Conservation (phyloP, 2,329 filamentous ascomycete genomes). For the Apiospora malaysiana region DNA sequence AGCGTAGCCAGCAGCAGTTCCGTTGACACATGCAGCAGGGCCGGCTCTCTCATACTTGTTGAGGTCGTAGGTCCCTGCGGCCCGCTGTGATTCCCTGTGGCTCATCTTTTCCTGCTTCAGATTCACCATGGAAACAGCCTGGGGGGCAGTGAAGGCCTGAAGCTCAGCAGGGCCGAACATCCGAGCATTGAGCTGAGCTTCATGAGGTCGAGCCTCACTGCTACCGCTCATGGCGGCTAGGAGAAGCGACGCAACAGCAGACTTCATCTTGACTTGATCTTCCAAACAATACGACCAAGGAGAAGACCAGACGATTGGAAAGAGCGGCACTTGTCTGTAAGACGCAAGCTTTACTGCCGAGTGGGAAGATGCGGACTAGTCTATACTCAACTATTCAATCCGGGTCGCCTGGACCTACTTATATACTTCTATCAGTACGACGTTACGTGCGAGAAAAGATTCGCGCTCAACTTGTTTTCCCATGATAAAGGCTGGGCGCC, state of each 20-base stretch:
- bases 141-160: slow-evolving; percentile 18
- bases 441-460: background rate
- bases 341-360: background rate
- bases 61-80: slow-evolving; percentile 17
- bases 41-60: slow-evolving; percentile 21
- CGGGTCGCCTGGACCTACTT: background rate
- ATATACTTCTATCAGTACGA: background rate
- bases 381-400: background rate
- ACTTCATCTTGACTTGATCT: slow-evolving; percentile 21
- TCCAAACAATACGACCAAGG: background rate
- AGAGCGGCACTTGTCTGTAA: background rate
- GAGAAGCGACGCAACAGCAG: slow-evolving; percentile 20
- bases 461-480: background rate
- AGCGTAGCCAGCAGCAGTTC: slow-evolving; percentile 42
- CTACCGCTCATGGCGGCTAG: slow-evolving; percentile 19
- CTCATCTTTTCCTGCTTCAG: slow-evolving; percentile 18
- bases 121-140: slow-evolving; percentile 20
- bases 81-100: slow-evolving; percentile 13
- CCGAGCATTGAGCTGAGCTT: background rate
- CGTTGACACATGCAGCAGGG: slow-evolving; percentile 35
- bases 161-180: slow-evolving; percentile 19
- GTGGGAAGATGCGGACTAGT: background rate
- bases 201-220: slow-evolving; percentile 14
- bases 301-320: background rate
- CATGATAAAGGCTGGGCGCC: background rate